These are phyloP conservation scores for Combretum micranthum DNA, from an alignment of 345 rosid species.

Conservation along the genomic window DNA sequence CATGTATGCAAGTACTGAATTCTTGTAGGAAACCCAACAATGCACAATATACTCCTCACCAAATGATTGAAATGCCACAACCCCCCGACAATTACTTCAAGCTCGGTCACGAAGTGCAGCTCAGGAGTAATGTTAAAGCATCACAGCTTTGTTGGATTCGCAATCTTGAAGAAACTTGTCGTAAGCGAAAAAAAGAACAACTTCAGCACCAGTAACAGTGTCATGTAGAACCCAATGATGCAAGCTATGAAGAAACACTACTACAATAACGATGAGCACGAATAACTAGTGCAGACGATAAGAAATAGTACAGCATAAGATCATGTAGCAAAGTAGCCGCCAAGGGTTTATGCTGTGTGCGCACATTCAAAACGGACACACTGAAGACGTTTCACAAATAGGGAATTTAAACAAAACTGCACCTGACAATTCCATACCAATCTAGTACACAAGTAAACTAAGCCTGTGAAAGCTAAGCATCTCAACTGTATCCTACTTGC, in stretches of 20 bases:
- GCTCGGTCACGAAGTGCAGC: no score
- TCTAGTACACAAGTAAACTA: background rate
- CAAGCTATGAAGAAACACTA: no score
- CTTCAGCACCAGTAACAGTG: background rate
- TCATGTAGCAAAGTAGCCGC: background rate
- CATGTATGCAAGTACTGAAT: no score
- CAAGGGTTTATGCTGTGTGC: background rate
- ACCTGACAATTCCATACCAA: background rate
- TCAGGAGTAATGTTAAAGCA: no score
- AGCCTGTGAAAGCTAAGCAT: background rate
- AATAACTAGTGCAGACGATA: background rate
- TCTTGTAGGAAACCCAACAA: no score
- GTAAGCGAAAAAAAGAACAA: background rate
- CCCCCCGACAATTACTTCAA: no score
- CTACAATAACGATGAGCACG: background rate
- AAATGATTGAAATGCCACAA: no score
- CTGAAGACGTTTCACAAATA: background rate
- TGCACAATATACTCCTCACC: no score
- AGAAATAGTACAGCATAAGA: conserved; percentile 1
- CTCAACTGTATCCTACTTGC: conserved; percentile 62
- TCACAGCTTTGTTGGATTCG: background rate
- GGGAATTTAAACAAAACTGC: background rate
- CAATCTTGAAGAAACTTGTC: background rate
- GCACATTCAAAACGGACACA: background rate
- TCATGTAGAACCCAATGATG: background rate